phyloP scores from a whole-genome alignment of 108 stramenopile species.

The Craspedostauros australis region DNA sequence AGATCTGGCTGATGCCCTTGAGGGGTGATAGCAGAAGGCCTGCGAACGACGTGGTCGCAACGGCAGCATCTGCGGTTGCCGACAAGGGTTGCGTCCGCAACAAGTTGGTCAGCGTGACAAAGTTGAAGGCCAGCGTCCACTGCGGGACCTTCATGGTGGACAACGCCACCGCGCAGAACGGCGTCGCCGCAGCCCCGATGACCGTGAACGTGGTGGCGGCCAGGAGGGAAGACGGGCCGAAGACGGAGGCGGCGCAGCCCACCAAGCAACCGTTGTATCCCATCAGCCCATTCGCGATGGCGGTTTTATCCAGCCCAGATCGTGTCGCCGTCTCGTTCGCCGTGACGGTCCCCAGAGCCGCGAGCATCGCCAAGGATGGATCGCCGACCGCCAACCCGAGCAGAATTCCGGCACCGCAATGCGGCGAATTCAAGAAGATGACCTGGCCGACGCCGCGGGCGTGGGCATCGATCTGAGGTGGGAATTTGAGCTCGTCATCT shows the following conservation, averaged over 20 bases:
- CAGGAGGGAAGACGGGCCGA: slow-evolving; percentile 32
- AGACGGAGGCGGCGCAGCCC: slow-evolving; percentile 75
- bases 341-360: slow-evolving; percentile 44
- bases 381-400: slow-evolving; percentile 56
- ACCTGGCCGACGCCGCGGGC: slow-evolving; percentile 67
- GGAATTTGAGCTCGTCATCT: too few relatives aligned
- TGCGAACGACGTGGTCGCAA: neutral
- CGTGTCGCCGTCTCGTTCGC: slow-evolving; percentile 35
- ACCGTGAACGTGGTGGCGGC: slow-evolving; percentile 36
- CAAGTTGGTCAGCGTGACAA: slow-evolving; percentile 55
- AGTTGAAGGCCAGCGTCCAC: slow-evolving; percentile 78
- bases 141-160: slow-evolving; percentile 53
- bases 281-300: slow-evolving; percentile 46
- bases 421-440: slow-evolving; percentile 60
- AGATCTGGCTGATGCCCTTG: slow-evolving; percentile 77
- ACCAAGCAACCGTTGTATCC: slow-evolving; percentile 81
- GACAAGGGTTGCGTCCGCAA: slow-evolving; percentile 44
- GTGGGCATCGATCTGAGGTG: too few relatives aligned
- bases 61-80: neutral
- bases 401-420: slow-evolving; percentile 43
- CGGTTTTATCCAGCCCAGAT: slow-evolving; percentile 32
- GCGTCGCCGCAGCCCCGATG: slow-evolving; percentile 48
- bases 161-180: slow-evolving; percentile 48
- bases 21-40: slow-evolving; percentile 37
- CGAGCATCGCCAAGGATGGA: slow-evolving; percentile 54